Base-by-base conservation (phyloP, 305 asterid species). In the Rubia peregrina region DNA sequence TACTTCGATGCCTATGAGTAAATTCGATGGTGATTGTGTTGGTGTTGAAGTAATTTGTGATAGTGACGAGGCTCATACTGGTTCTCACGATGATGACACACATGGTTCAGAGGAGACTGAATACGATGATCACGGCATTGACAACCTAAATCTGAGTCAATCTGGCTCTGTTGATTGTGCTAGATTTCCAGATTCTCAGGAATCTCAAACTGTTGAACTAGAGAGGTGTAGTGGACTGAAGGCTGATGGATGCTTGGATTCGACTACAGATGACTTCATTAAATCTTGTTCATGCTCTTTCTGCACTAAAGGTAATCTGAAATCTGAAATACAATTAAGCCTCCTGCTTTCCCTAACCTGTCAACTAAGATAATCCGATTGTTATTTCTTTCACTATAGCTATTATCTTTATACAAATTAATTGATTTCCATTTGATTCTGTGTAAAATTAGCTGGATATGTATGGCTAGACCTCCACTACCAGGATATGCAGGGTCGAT, bases 391-490 rank as follows among this genome's bases (percentile, higher is more conserved):
- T 57, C 41, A 46, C 22, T 22, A 33, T 17, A 55, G 11, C 56
- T 24, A 48, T 63, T 2, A 17, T 56, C 40, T 66, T 70, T 69
- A 33, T 57, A 55, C 56, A 33, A 62, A 73, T 65, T 78, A 42
- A 44, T 70, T 55, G 66, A 65, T 36, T 64, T 49, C 56, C 21
- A 55, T 74, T 78, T 69, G 60, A 60, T 57, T 79, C 75, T 24
- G 73, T 78, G 67, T 75, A 74, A 62, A 66, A 74, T 72, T 84
- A 92, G 98, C 98, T 82, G 93, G 83, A 64, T 80, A 85, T 78
- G 76, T 92, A 44, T 92, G 91, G 98, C 71, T 88, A 77, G 97
- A 90, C 80, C 96, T 92, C 77, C 84, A 92, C 30, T 86, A 90
- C 70, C 95, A 87, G 85, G 98, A 92, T 73, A 82, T 82, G 73